A percentile compares a stretch with the other conserved stretches of the same genome.
Conservation (phyloP, 2,329 filamentous ascomycete species). For the Nemania sp. region DNA sequence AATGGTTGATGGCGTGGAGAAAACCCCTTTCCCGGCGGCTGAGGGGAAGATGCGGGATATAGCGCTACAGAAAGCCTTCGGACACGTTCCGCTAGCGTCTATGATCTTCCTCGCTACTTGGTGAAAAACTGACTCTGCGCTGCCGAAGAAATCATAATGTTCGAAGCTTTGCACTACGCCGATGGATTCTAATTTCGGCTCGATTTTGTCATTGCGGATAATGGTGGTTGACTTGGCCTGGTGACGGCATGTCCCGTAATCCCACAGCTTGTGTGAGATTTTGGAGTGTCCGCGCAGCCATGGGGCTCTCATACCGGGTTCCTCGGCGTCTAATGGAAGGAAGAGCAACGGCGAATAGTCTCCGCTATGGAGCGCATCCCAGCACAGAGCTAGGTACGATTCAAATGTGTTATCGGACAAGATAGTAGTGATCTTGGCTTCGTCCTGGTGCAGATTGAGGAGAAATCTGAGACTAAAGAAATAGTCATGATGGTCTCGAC, state of each 20-base stretch:
- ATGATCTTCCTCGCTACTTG: conserved; percentile 27
- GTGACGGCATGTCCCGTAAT: conserved; percentile 27
- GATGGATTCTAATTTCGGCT: conserved; percentile 24
- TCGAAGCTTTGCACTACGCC: conserved; percentile 28
- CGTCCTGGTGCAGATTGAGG: conserved; percentile 22
- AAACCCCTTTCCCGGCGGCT: conserved; percentile 21
- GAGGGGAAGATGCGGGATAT: conserved; percentile 31
- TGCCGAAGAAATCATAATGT: conserved; percentile 32
- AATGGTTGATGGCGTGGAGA: conserved; percentile 5
- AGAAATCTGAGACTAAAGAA: conserved; percentile 32
- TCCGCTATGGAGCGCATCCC: conserved; percentile 24
- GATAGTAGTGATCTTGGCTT: conserved; percentile 26
- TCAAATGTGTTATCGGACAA: conserved; percentile 29
- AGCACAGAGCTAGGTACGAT: conserved; percentile 28
- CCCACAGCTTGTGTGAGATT: conserved; percentile 29
- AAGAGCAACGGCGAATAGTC: conserved; percentile 32
- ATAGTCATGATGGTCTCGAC: conserved; percentile 31
- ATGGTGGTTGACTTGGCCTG: conserved; percentile 17
- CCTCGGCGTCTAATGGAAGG: conserved; percentile 21
- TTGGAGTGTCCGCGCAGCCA: conserved; percentile 26
- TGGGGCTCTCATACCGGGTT: conserved; percentile 15
- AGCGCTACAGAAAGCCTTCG: conserved; percentile 9
- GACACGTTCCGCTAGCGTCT: conserved; percentile 25
- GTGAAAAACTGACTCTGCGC: conserved; percentile 24
- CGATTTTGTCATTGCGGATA: conserved; percentile 25